Percentiles rank a stretch among this genome's conserved stretches.
These are phyloP conservation scores for Corinectria fuckeliana DNA, from an alignment of 2,329 filamentous ascomycete species.

Conservation along the genomic window DNA sequence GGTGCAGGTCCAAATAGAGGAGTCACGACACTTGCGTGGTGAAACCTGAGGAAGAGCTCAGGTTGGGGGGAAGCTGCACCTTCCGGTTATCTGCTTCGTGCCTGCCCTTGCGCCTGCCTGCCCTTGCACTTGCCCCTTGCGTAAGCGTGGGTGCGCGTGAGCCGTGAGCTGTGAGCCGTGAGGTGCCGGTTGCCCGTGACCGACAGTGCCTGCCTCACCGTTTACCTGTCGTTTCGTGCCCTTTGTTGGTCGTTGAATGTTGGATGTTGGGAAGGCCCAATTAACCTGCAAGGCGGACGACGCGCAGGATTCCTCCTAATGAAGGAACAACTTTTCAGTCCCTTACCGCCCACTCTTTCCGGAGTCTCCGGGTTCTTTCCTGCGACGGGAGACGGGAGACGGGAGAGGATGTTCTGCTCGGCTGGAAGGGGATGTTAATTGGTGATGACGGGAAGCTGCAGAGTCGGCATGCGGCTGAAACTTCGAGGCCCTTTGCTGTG, in stretches of 20 bases:
- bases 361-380: not conserved
- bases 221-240: not conserved
- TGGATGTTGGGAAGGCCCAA: not conserved
- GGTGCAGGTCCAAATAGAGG: not conserved
- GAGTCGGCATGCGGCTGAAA: not conserved
- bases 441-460: not conserved
- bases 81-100: not conserved
- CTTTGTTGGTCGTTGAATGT: not conserved
- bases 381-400: not conserved
- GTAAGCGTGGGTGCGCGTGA: constrained; percentile 9
- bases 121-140: not conserved
- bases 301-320: not conserved
- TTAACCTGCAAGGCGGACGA: not conserved
- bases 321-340: not conserved
- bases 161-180: not conserved
- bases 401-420: not conserved
- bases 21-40: constrained; percentile 31
- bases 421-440: not conserved
- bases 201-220: not conserved
- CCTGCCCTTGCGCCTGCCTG: not conserved
- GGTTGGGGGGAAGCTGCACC: not conserved
- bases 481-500: not conserved
- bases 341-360: not conserved
- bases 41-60: constrained; percentile 24
- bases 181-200: too few species aligned